Evolutionary conservation across 768 basidiomycete genomes (phyloP), one percentile per base, ranked within the genome.

Genomic region (Amanita thiersii): DNA sequence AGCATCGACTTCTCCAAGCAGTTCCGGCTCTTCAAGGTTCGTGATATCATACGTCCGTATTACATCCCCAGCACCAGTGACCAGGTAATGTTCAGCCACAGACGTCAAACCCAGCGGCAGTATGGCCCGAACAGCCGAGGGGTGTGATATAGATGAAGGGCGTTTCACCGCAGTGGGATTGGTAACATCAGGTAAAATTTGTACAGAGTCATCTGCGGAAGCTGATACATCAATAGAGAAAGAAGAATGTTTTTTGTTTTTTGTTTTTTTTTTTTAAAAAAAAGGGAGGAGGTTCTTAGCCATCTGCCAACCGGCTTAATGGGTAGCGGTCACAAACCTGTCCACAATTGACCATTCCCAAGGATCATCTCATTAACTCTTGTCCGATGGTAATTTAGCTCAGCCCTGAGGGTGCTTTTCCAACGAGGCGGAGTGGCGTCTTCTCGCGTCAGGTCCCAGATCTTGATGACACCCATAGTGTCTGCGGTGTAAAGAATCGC

Each of bases 391-490:
- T 81, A 66, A 32, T 60, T 60, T 25, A 84, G 56, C 46, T 89
- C 85, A 21, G 69, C 66, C 50, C 64, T 65, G 40, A 76, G 54
- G 3, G 63, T 64, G 50, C 65, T 61, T 33, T 60, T 60, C 79
- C 82, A 81, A 32, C 75, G 64, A 1, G 70, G 60, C 1, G 54
- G 46, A 1, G 44, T 47, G 11, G 52, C 59, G 7, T 44, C 52
- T 40, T 69, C 68, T 49, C 73, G 73, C 34, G 61, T 60, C 37
- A 94, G 53, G 18, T 73, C 62, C 93, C 93, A 99, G 20, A 79
- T 61, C 46, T 82, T 86, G 56, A 97, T 79, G 6, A 85, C 57
- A 2, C 94, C 96, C 81, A 98, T 86, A 2, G 88, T 93, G 59
- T 98, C 94, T 5, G 77, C 89, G 0, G 90, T 89, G 56, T 82